These are phyloP conservation scores for Lactuca sativa DNA, from an alignment of 129 eudicot genomes.

Conservation along the genomic window DNA sequence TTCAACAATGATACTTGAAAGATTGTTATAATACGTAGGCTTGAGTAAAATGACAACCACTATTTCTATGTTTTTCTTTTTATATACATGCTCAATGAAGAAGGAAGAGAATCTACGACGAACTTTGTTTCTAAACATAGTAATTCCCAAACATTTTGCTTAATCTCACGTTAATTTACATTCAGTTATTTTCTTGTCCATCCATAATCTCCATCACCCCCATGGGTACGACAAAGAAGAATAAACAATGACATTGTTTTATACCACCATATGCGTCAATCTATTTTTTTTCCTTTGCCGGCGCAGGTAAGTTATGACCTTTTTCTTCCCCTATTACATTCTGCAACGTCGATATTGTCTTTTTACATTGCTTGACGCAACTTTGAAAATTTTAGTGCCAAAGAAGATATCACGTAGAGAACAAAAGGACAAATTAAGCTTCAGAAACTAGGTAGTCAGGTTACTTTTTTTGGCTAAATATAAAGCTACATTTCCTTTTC, in stretches of 20 bases:
- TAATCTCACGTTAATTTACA: slow-evolving; percentile 3
- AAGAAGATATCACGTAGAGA: not conserved
- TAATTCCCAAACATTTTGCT: slow-evolving; percentile 20
- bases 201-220: slow-evolving; percentile 1
- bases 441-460: not conserved
- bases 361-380: not conserved
- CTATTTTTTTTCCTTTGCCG: slow-evolving; percentile 12
- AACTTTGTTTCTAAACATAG: slow-evolving; percentile 21
- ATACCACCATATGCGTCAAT: not conserved
- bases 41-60: slow-evolving; percentile 3
- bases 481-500: not conserved
- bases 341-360: not conserved
- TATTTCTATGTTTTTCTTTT: slow-evolving; percentile 7
- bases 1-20: too few species aligned
- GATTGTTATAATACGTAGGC: not conserved
- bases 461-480: not conserved
- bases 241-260: slow-evolving; percentile 5
- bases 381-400: not conserved
- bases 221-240: not conserved
- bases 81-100: not conserved
- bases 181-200: slow-evolving; percentile 6
- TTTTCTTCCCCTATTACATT: slow-evolving; percentile 15
- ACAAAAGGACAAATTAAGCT: not conserved
- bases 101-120: slow-evolving; percentile 11
- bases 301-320: slow-evolving; percentile 15